Base-by-base conservation (phyloP, 2,329 filamentous ascomycete species). In the Polytolypa hystricis region DNA sequence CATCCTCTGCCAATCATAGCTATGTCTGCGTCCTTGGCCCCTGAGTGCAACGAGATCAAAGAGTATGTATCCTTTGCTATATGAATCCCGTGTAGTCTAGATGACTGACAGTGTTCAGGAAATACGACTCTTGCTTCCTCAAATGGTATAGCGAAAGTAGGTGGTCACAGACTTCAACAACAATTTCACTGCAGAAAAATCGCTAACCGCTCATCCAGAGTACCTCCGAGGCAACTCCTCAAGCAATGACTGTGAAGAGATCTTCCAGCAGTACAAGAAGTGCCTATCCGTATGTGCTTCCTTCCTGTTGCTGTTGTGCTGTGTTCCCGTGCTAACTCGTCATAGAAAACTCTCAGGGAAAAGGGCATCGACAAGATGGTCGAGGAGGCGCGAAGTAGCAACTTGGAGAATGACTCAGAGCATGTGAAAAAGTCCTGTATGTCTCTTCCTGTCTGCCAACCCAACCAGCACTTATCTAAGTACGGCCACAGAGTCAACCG, bases 71-170 rank as follows among this genome's bases (percentile, higher is more conserved):
- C 31, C n/a, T n/a, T n/a, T n/a, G n/a, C n/a, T n/a, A n/a, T n/a
- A n/a, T n/a, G n/a, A n/a, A n/a, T n/a, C n/a, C n/a, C n/a, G n/a
- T n/a, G n/a, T n/a, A n/a, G n/a, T n/a, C n/a, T n/a, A n/a, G 23
- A 34, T 14, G 20, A 28, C 41, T 45, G 33, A 45, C 34, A 25
- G 28, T 33, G n/a, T 14, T 16, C 30, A 95, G 87, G 58, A 84
- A 80, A 51, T 98, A 98, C 57, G 91, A 98, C 60, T 87, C 81
- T 35, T 98, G 91, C 65, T 98, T 98, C 58, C 67, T 98, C 46
- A 96, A 94, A 65, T 98, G 91, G 91, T 98, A 98, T 61, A 95
- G 87, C 56, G 91, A 98, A 64, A 96, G 91, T 95, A 70, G 41
- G 80, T 61, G 18, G 2, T n/a, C n/a, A n/a, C n/a, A n/a, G n/a